Evolutionary conservation across 1,284 basidiomycete species (phyloP).

Genomic region (Microbotryum lychnidis-dioicae): DNA sequence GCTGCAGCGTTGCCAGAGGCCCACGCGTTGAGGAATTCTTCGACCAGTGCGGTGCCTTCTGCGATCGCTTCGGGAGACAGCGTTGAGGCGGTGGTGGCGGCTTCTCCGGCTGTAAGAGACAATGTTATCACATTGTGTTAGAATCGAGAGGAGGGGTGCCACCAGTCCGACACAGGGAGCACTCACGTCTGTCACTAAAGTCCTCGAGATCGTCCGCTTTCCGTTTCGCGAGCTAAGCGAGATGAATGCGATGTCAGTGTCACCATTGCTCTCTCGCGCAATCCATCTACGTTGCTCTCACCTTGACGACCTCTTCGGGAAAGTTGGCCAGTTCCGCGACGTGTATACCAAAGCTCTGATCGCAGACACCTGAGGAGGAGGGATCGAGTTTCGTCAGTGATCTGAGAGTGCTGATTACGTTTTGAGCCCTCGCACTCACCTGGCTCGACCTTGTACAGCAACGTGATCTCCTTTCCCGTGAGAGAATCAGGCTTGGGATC

Average conservation of each 20-base stretch:
- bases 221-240: conserved; percentile 68
- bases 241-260: neutral
- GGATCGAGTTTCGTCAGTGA: conserved; percentile 45
- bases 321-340: conserved; percentile 95
- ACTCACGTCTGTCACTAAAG: conserved; percentile 44
- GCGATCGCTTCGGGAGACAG: conserved; percentile 26
- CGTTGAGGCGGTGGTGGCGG: conserved; percentile 46
- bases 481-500: conserved; percentile 53
- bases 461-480: conserved; percentile 64
- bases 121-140: conserved; percentile 1
- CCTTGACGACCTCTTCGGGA: conserved; percentile 85
- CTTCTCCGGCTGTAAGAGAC: conserved; percentile 43
- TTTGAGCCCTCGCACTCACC: conserved; percentile 46
- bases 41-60: conserved; percentile 70
- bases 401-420: neutral
- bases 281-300: conserved; percentile 38
- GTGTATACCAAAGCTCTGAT: conserved; percentile 97
- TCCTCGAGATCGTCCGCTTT: conserved; percentile 97
- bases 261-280: too few species aligned
- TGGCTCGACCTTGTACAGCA: conserved; percentile 92
- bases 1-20: conserved; percentile 37
- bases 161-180: too few species aligned
- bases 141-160: neutral
- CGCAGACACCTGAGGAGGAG: conserved; percentile 45
- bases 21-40: conserved; percentile 73